Evolutionary conservation across 805 yeast genomes (phyloP).

Genomic region (Ogataea henricii): DNA sequence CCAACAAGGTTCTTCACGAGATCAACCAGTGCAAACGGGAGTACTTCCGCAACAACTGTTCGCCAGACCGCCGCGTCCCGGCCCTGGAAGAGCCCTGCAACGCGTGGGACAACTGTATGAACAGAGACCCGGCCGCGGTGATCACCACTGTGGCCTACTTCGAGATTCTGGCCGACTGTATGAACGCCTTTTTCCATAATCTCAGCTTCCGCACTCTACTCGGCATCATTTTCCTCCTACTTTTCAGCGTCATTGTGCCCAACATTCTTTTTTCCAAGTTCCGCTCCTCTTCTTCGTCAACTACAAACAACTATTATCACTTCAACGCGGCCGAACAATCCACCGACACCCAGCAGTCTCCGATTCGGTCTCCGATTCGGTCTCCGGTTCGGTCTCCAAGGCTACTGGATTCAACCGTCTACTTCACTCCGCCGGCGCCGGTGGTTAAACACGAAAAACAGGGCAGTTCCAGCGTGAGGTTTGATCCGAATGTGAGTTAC

Average conservation of each 20-base stretch:
- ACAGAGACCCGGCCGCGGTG: constrained; percentile 61
- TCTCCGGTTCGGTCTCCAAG: constrained; percentile 16
- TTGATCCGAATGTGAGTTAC: constrained; percentile 34
- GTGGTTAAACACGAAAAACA: constrained; percentile 10
- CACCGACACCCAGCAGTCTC: constrained; percentile 2
- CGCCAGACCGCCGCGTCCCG: constrained; percentile 64
- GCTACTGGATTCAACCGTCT: constrained; percentile 23
- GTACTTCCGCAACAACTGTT: constrained; percentile 72
- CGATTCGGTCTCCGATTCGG: constrained; percentile 18
- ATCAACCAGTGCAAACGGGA: constrained; percentile 70
- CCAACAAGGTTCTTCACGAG: constrained; percentile 59
- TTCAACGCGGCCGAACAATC: constrained; percentile 25
- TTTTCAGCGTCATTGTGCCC: constrained; percentile 28
- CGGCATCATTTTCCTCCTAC: constrained; percentile 19
- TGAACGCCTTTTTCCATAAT: constrained; percentile 36
- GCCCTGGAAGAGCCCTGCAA: constrained; percentile 70
- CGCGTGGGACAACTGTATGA: constrained; percentile 82
- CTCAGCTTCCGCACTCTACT: constrained; percentile 28
- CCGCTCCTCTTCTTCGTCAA: constrained; percentile 26
- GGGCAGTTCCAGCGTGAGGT: constrained; percentile 29
- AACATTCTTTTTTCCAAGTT: constrained; percentile 31
- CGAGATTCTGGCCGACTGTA: constrained; percentile 36
- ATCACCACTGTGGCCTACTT: constrained; percentile 36
- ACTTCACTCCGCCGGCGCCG: constrained; percentile 25
- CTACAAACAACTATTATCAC: constrained; percentile 29